Base-by-base conservation (phyloP, 768 basidiomycete species). In the Boletus tylopilopsis region DNA sequence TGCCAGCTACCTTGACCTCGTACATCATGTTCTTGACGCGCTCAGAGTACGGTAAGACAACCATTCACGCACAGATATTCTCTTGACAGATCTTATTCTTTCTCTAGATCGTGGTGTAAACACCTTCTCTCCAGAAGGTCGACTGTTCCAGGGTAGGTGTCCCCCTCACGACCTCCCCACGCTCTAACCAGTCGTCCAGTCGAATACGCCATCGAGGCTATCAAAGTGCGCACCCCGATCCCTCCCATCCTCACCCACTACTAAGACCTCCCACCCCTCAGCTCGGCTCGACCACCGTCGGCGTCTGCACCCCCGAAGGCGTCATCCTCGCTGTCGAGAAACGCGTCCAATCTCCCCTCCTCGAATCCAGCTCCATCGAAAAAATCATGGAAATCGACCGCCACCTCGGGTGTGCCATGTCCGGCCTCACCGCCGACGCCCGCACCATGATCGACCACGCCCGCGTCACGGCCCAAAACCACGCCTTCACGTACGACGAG, bases 371-470 rank as follows among this genome's bases (percentile, higher is more conserved):
- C 55, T 94, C 94, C 47, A 94, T 99, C 64, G 95, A 99, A 70
- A 98, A 98, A 78, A 98, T 98, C 67, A 97, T 99, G 95, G 96
- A 99, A 75, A 98, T 99, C 62, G 96, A 98, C 73, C 57, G 70
- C 12, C 96, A 99, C 73, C 83, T 99, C 51, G 96, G 94, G 10
- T 97, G 94, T 60, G 96, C 96, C 50, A 97, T 98, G 94, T 94
- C 92, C 39, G 90, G 90, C 27, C 79, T 99, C 54, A 96, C 93
- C 48, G 95, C 96, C 47, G 96, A 99, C 72, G 95, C 96, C 38
- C 84, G 96, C 55, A 99, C 96, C 41, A 99, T 99, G 90, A 91
- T 99, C 70, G 96, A 99, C 79, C 96, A 99, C 66, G 96, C 96
- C 23, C 82, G 96, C 52, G 94, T 99, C 50, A 98, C 96, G 6